A percentile compares a stretch with the other conserved stretches of the same genome.
phyloP scores from a whole-genome alignment of 2,329 filamentous ascomycete species.

The Beauveria asiatica region DNA sequence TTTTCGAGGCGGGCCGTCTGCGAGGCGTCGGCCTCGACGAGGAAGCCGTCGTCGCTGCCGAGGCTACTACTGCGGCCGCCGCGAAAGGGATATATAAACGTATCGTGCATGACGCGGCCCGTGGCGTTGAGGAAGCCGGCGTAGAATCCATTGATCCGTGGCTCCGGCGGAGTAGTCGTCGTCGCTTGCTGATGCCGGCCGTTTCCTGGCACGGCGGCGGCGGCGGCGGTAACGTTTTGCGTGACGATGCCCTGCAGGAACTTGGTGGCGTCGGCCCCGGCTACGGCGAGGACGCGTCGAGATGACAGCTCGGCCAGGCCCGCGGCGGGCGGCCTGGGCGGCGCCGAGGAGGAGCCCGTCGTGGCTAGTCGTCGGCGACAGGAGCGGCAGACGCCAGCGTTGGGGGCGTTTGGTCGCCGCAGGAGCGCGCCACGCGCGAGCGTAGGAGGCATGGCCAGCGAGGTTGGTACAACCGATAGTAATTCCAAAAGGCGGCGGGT shows the following conservation, averaged over 20 bases:
- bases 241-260: constrained; percentile 88
- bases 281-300: constrained; percentile 69
- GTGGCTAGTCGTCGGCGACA: constrained; percentile 25
- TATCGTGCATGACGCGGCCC: constrained; percentile 79
- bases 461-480: background rate
- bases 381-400: constrained; percentile 21
- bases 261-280: constrained; percentile 68
- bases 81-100: constrained; percentile 70
- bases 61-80: constrained; percentile 12
- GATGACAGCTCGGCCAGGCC: constrained; percentile 54
- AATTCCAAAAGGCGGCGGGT: background rate
- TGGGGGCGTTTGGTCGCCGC: constrained; percentile 11
- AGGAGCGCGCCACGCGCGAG: constrained; percentile 17
- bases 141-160: constrained; percentile 54
- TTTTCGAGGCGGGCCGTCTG: constrained; percentile 55
- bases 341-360: constrained; percentile 13
- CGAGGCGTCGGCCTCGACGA: constrained; percentile 73
- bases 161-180: constrained; percentile 15
- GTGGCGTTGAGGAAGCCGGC: constrained; percentile 78
- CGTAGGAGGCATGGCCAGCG: constrained; percentile 16
- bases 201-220: constrained; percentile 12
- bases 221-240: constrained; percentile 34
- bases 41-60: constrained; percentile 34
- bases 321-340: constrained; percentile 34
- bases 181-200: constrained; percentile 12